These are phyloP conservation scores for Neoscytalidium dimidiatum DNA, from an alignment of 2,329 filamentous ascomycete species.

Conservation along the genomic window DNA sequence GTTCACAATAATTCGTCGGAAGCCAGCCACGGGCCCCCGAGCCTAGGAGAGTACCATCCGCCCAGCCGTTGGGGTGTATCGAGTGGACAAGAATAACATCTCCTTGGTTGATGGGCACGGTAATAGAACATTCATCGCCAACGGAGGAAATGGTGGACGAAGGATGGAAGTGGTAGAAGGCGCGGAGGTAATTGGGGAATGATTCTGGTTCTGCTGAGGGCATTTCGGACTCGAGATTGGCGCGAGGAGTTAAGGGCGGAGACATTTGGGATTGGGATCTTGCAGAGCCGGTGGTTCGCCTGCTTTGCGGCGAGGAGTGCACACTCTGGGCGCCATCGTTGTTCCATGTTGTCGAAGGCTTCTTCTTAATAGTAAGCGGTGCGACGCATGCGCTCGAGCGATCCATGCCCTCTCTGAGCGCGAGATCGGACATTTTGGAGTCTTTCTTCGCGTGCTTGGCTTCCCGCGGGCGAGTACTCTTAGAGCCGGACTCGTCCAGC, in stretches of 20 bases:
- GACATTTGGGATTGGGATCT: slow-evolving; percentile 62
- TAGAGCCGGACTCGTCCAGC: slow-evolving; percentile 6
- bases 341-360: slow-evolving; percentile 17
- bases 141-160: slow-evolving; percentile 74
- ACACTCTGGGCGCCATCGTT: background rate
- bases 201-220: slow-evolving; percentile 51
- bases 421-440: slow-evolving; percentile 17
- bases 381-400: slow-evolving; percentile 29
- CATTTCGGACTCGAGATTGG: slow-evolving; percentile 56
- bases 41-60: slow-evolving; percentile 85
- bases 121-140: slow-evolving; percentile 67
- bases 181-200: slow-evolving; percentile 93
- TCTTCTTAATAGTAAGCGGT: slow-evolving; percentile 27
- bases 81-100: slow-evolving; percentile 95
- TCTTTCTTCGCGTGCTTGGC: slow-evolving; percentile 13
- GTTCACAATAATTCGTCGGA: slow-evolving; percentile 96
- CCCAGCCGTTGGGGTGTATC: slow-evolving; percentile 97
- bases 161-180: slow-evolving; percentile 90
- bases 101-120: slow-evolving; percentile 82
- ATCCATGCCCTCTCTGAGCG: slow-evolving; percentile 7
- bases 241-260: slow-evolving; percentile 73
- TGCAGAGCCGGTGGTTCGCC: background rate
- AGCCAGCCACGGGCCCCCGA: slow-evolving; percentile 91
- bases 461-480: slow-evolving; percentile 4
- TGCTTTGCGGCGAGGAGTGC: slow-evolving; percentile 13